Evolutionary conservation across 2,329 filamentous ascomycete genomes (phyloP).

Genomic region (Neofusicoccum cordaticola): DNA sequence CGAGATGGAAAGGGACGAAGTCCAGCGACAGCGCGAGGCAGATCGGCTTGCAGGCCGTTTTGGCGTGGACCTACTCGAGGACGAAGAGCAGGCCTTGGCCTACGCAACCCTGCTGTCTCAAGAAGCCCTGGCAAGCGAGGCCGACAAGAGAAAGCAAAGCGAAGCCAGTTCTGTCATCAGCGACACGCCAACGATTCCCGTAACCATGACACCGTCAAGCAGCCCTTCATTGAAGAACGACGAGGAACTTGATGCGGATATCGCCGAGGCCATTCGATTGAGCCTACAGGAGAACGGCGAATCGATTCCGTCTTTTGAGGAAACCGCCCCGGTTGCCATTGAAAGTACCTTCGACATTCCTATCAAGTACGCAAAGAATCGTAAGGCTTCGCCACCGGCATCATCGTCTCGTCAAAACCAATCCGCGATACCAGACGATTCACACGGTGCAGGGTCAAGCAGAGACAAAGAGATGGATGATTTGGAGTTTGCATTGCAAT

Average conservation of each 20-base stretch:
- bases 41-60: slow-evolving; percentile 74
- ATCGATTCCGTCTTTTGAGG: slow-evolving; percentile 10
- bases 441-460: slow-evolving; percentile 39
- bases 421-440: slow-evolving; percentile 24
- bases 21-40: slow-evolving; percentile 64
- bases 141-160: slow-evolving; percentile 46
- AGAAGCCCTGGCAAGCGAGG: slow-evolving; percentile 52
- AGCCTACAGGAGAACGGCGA: slow-evolving; percentile 33
- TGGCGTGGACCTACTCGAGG: slow-evolving; percentile 70
- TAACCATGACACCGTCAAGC: slow-evolving; percentile 32
- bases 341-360: slow-evolving; percentile 40
- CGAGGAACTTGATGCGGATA: slow-evolving; percentile 55
- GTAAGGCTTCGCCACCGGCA: slow-evolving; percentile 16
- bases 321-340: slow-evolving; percentile 8
- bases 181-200: slow-evolving; percentile 24
- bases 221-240: slow-evolving; percentile 38
- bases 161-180: slow-evolving; percentile 38
- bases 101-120: slow-evolving; percentile 63
- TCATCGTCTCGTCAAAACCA: slow-evolving; percentile 21
- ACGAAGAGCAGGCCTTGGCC: slow-evolving; percentile 61
- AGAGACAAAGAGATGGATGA: slow-evolving; percentile 51
- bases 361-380: slow-evolving; percentile 44
- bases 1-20: slow-evolving; percentile 73
- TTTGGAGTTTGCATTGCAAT: slow-evolving; percentile 59
- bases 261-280: slow-evolving; percentile 62